Percentiles rank a stretch among this genome's conserved stretches.
phyloP scores from a whole-genome alignment of 805 yeast species.

The Ogataea minuta region DNA sequence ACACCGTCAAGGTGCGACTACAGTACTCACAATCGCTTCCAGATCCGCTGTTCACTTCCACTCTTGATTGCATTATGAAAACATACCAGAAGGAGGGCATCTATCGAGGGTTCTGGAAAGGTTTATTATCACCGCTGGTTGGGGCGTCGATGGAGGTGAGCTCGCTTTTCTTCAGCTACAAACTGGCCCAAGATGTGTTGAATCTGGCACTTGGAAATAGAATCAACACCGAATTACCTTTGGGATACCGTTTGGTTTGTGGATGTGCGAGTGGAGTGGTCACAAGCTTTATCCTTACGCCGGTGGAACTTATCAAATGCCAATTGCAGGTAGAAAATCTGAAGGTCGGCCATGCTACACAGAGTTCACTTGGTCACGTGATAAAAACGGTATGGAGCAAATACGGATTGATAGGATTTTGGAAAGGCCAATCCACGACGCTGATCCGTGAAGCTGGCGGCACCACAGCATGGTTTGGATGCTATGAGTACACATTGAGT shows the following conservation, averaged over 20 bases:
- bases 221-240: slow-evolving; percentile 20
- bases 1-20: slow-evolving; percentile 84
- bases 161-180: slow-evolving; percentile 67
- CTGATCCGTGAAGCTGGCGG: slow-evolving; percentile 82
- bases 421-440: slow-evolving; percentile 87
- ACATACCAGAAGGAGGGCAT: slow-evolving; percentile 71
- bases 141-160: slow-evolving; percentile 94
- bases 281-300: slow-evolving; percentile 83
- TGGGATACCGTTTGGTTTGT: slow-evolving; percentile 44
- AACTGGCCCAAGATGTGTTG: slow-evolving; percentile 41
- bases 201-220: slow-evolving; percentile 26
- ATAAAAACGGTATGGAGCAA: slow-evolving; percentile 41
- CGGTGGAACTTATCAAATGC: slow-evolving; percentile 90
- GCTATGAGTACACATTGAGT: slow-evolving; percentile 60
- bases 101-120: slow-evolving; percentile 67
- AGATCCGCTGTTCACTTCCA: slow-evolving; percentile 49
- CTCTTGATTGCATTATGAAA: slow-evolving; percentile 61
- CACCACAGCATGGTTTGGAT: slow-evolving; percentile 91
- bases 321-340: slow-evolving; percentile 69
- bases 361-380: slow-evolving; percentile 36
- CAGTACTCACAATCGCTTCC: slow-evolving; percentile 66
- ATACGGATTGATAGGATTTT: slow-evolving; percentile 67
- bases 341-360: slow-evolving; percentile 18
- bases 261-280: slow-evolving; percentile 84
- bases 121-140: slow-evolving; percentile 75